Percentiles rank a stretch among this genome's conserved stretches.
Conservation (phyloP, 1,284 basidiomycete genomes). For the Trametes polyzona region DNA sequence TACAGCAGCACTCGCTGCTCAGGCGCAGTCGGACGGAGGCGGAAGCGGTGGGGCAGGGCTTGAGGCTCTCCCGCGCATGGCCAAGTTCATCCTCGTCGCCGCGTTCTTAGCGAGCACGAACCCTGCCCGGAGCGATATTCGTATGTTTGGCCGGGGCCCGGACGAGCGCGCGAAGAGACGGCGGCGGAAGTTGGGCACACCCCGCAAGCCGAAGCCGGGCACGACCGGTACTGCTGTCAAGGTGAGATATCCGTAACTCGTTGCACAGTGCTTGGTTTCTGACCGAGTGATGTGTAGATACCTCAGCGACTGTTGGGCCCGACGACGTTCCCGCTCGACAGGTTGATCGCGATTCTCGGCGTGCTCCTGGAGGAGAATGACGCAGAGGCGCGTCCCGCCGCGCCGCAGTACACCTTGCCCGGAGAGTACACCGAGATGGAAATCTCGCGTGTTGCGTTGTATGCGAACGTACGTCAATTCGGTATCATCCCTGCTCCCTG, state of each 20-base stretch:
- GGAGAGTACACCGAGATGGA: constrained; percentile 75
- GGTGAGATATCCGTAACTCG: constrained; percentile 36
- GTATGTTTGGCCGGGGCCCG: constrained; percentile 77
- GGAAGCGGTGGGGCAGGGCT: constrained; percentile 23
- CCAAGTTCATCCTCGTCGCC: constrained; percentile 80
- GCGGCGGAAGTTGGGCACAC: constrained; percentile 48
- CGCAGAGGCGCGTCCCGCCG: constrained; percentile 50
- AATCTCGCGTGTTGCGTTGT: constrained; percentile 59
- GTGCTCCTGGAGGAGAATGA: constrained; percentile 85
- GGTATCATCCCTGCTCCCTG: not conserved
- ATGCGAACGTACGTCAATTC: constrained; percentile 60
- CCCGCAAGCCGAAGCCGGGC: constrained; percentile 42
- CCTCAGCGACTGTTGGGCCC: constrained; percentile 85
- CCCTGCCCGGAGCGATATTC: constrained; percentile 78
- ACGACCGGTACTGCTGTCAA: constrained; percentile 49
- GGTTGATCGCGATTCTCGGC: constrained; percentile 84
- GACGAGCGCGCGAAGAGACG: constrained; percentile 70
- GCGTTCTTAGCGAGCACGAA: constrained; percentile 89
- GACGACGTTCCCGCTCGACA: constrained; percentile 79
- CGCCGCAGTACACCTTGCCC: constrained; percentile 52
- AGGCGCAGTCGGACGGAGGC: constrained; percentile 7
- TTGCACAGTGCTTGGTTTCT: not conserved
- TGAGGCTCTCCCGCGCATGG: constrained; percentile 55
- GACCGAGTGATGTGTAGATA: constrained; percentile 46
- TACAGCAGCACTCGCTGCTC: not conserved